Evolutionary conservation across 441 rosid species (phyloP).

Genomic region (Cnidoscolus chayamansa): DNA sequence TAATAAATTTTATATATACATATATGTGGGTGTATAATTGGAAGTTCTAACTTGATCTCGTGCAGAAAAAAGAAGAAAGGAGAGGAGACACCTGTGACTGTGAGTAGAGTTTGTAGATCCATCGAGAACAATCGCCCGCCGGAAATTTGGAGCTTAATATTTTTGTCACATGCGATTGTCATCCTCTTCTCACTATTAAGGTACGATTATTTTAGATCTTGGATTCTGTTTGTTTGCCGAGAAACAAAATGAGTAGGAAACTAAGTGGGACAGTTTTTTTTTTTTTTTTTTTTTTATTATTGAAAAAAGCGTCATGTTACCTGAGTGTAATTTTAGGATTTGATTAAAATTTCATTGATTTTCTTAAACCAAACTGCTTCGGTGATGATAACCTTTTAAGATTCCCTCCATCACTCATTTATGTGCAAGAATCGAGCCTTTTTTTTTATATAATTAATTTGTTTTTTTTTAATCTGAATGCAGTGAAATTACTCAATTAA

Average conservation of each 20-base stretch:
- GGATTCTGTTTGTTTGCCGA: slow-evolving; percentile 12
- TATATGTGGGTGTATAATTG: no score
- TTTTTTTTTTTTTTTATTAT: background rate
- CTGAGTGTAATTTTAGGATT: no score
- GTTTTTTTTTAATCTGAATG: background rate
- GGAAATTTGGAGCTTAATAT: background rate
- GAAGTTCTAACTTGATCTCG: background rate
- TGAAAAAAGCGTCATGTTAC: no score
- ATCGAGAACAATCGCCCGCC: slow-evolving; percentile 1
- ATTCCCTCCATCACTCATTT: no score
- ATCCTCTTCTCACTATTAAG: background rate
- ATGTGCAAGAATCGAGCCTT: no score
- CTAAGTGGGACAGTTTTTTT: background rate
- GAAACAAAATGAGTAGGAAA: background rate
- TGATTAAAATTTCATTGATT: background rate
- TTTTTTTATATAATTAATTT: background rate
- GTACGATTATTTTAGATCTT: slow-evolving; percentile 15
- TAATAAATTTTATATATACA: no score
- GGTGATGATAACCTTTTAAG: no score
- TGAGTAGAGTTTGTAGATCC: background rate
- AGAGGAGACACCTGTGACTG: background rate
- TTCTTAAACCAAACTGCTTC: no score
- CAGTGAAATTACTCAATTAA: background rate
- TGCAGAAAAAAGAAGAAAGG: background rate
- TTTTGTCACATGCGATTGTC: no score